Percentiles rank a stretch among this genome's conserved stretches.
Conservation (phyloP, 148 eudicot genomes). For the Nepenthes mirabilis region DNA sequence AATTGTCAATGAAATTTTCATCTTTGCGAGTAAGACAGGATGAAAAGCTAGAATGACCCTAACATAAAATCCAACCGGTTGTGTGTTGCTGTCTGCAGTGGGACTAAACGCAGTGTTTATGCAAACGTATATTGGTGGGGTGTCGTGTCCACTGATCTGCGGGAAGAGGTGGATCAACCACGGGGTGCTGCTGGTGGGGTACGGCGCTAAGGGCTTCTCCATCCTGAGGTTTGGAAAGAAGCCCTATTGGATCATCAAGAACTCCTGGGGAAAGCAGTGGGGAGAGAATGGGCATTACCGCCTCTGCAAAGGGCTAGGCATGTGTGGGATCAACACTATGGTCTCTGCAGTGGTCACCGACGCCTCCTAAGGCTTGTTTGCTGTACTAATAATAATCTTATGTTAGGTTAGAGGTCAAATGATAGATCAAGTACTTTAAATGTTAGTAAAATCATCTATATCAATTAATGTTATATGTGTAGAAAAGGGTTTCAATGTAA, state of each 20-base stretch:
- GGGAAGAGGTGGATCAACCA: slow-evolving; percentile 58
- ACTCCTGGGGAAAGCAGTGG: slow-evolving; percentile 88
- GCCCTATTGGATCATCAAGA: slow-evolving; percentile 88
- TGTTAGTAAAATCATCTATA: too few relatives aligned
- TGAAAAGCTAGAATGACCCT: too few relatives aligned
- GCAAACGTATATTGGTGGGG: slow-evolving; percentile 93
- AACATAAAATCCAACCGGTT: neutral
- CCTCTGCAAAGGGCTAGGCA: slow-evolving; percentile 54
- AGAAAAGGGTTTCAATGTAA: too few relatives aligned
- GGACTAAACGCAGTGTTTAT: slow-evolving; percentile 75
- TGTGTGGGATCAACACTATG: slow-evolving; percentile 89
- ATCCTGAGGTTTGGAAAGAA: slow-evolving; percentile 50
- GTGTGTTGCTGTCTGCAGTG: slow-evolving; percentile 20
- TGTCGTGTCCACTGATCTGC: slow-evolving; percentile 76
- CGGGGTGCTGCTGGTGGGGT: slow-evolving; percentile 75
- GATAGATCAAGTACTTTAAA: too few relatives aligned
- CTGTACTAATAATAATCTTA: too few relatives aligned
- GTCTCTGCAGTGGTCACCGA: slow-evolving; percentile 61
- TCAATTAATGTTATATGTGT: too few relatives aligned
- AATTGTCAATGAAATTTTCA: too few relatives aligned
- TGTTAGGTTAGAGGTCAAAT: too few relatives aligned
- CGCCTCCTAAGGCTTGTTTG: neutral
- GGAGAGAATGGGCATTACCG: slow-evolving; percentile 73
- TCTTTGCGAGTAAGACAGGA: too few relatives aligned
- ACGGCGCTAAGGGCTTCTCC: slow-evolving; percentile 62